phyloP scores from a whole-genome alignment of 2,329 filamentous ascomycete species.

The Ophiostoma ulmi region DNA sequence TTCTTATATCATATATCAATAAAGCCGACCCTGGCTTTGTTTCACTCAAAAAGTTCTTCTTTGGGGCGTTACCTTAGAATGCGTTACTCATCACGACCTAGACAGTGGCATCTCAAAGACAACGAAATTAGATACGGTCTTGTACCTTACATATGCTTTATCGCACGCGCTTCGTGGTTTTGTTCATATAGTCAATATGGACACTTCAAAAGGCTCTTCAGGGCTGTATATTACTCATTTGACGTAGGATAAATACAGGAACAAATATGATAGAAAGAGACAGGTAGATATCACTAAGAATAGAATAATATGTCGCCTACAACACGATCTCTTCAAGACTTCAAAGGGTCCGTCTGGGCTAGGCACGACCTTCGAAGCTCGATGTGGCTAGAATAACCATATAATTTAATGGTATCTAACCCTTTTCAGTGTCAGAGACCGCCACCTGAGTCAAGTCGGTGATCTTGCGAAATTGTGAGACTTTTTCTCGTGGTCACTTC shows the following conservation, averaged over 20 bases:
- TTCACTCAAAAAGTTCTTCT: background rate
- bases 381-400: background rate
- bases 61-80: background rate
- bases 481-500: background rate
- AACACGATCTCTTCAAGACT: background rate
- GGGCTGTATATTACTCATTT: background rate
- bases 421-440: background rate
- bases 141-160: background rate
- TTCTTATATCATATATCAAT: background rate
- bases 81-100: background rate
- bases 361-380: background rate
- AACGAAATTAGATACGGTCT: background rate
- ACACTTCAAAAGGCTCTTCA: background rate
- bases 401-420: background rate
- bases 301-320: background rate
- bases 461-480: background rate
- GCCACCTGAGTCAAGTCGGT: background rate
- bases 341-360: too few relatives aligned
- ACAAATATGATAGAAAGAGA: too few relatives aligned
- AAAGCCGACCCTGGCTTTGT: background rate
- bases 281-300: background rate
- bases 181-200: background rate
- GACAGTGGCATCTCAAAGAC: background rate
- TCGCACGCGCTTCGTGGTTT: background rate
- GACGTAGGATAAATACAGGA: background rate